Evolutionary conservation across 345 rosid genomes (phyloP), one percentile per base, ranked within the genome.

Genomic region (Erucastrum elatum): DNA sequence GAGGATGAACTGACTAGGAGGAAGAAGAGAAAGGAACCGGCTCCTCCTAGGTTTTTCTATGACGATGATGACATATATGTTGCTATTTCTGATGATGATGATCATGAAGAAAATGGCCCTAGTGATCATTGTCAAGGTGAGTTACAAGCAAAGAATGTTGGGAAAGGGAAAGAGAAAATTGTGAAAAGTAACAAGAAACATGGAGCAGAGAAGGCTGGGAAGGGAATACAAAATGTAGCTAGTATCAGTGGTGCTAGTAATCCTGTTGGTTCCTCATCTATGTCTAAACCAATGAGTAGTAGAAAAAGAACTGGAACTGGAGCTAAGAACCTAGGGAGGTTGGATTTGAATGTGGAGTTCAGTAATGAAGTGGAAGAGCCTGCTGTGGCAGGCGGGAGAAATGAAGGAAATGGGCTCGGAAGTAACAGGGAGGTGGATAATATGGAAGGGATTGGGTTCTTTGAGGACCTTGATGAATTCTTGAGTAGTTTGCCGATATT

Each of bases 321-420:
- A 58, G 79, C 82, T 4, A 90, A 89, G 86, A 86, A 83, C 56
- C 70, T 91, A 33, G 97, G 94, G 56, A 88, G 86, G 85, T 85
- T 95, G 82, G 98, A 95, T 87, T 87, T 95, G 90, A 95, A 95
- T 87, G 97, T 95, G 75, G 97, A 91, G 91, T 91, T 95, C 69
- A 89, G 91, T 75, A 93, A 93, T 69, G 97, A 95, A 75, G 91
- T 65, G 75, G 98, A 95, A 59, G 99, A 90, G 78, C 87, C 87
- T 21, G 82, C 59, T 64, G 66, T 58, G 39, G 76, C 74, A 10
- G 83, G 83, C 6, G 70, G 81, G 55, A 80, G 82, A 66, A 82
- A 77, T 56, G 87, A 64, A 77, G 86, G 83, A 69, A 83, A 81
- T 76, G 85, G 89, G 67, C 5, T 90, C 2, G 88, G 87, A 62